Percentiles rank a stretch among this genome's conserved stretches.
These are phyloP conservation scores for Ilex asprella DNA, from an alignment of 257 asterid genomes.

Conservation along the genomic window DNA sequence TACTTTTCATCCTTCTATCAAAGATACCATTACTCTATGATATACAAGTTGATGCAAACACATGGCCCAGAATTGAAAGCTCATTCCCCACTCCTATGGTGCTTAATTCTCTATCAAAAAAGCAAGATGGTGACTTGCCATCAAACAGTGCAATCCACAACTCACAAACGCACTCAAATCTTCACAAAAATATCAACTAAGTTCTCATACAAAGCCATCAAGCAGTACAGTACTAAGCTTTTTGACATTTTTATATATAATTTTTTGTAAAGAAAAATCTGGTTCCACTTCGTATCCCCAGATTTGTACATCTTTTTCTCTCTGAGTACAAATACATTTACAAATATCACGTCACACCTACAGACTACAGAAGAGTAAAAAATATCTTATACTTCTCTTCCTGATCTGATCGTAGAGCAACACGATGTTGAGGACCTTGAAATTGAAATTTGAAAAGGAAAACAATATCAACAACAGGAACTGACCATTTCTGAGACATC, in stretches of 20 bases:
- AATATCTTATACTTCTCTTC: too few species aligned
- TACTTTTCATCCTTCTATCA: too few species aligned
- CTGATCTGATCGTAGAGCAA: too few species aligned
- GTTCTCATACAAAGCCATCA: too few species aligned
- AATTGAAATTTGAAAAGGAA: too few species aligned
- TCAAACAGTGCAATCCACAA: conserved; percentile 11
- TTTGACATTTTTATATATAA: too few species aligned
- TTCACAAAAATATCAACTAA: too few species aligned
- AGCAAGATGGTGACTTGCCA: conserved; percentile 37
- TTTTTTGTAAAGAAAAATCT: conserved; percentile 16
- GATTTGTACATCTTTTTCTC: conserved; percentile 10
- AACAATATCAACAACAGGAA: too few species aligned
- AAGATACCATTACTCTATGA: not conserved
- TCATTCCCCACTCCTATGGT: not conserved
- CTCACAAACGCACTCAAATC: too few species aligned
- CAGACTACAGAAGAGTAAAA: too few species aligned
- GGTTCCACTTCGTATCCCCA: conserved; percentile 83
- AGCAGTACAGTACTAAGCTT: not conserved
- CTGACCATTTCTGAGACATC: not conserved
- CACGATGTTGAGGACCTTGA: too few species aligned
- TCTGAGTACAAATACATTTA: not conserved
- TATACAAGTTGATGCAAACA: not conserved
- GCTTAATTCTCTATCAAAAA: conserved; percentile 16
- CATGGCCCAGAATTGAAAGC: conserved; percentile 7
- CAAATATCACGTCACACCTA: too few species aligned